These are phyloP conservation scores for Fusarium tjaetaba DNA, from an alignment of 2,329 filamentous ascomycete species.

Conservation along the genomic window DNA sequence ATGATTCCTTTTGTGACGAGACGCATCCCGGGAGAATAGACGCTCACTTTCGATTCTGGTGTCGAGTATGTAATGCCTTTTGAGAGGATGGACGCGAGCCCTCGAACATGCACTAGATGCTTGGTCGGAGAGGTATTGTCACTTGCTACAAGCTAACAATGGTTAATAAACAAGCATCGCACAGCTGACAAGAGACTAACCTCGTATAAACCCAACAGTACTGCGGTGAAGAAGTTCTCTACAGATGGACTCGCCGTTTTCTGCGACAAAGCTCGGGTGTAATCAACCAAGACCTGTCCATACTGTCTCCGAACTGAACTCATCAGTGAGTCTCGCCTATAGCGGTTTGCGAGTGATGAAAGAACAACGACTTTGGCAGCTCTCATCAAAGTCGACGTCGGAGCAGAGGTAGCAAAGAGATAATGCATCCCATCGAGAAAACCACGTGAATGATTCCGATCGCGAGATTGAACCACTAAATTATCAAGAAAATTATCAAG, in stretches of 20 bases:
- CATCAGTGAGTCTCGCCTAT: not conserved
- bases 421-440: conserved; percentile 14
- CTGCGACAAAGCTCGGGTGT: not conserved
- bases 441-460: not conserved
- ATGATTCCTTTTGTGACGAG: conserved; percentile 5
- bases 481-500: conserved; percentile 1
- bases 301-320: not conserved
- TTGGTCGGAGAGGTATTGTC: not conserved
- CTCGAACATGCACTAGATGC: not conserved
- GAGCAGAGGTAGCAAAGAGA: not conserved
- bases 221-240: conserved; percentile 6
- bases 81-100: not conserved
- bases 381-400: not conserved
- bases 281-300: not conserved
- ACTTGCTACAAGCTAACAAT: not conserved
- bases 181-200: not conserved
- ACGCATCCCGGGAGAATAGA: conserved; percentile 1
- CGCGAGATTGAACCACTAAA: not conserved
- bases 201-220: conserved; percentile 1
- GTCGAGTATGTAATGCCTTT: not conserved
- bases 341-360: not conserved
- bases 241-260: not conserved
- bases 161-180: not conserved
- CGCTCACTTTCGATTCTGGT: not conserved
- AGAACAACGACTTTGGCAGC: conserved; percentile 12